Evolutionary conservation across 2,329 filamentous ascomycete genomes (phyloP).

Genomic region (Emericellopsis atlantica): DNA sequence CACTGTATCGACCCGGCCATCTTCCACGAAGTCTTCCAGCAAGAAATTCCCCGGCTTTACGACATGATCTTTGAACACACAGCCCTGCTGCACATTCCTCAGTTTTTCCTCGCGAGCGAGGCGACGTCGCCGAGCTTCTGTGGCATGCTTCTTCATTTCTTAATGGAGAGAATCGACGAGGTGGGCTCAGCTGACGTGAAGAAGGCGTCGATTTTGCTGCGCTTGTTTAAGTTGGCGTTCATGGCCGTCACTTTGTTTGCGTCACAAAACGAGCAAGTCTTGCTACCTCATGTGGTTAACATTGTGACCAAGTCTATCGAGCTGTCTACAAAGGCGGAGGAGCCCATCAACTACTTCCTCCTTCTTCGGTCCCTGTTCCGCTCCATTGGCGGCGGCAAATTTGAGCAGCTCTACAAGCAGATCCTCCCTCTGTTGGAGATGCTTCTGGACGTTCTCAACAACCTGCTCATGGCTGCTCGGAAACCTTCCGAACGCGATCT

Average conservation of each 20-base stretch:
- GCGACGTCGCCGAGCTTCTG: constrained; percentile 96
- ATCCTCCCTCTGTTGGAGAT: constrained; percentile 94
- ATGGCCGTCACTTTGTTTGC: constrained; percentile 98
- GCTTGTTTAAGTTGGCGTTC: constrained; percentile 95
- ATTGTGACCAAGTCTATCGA: constrained; percentile 97
- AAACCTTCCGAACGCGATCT: constrained; percentile 87
- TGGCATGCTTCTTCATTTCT: constrained; percentile 91
- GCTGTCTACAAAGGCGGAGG: constrained; percentile 85
- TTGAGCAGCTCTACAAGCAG: constrained; percentile 96
- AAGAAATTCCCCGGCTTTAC: constrained; percentile 92
- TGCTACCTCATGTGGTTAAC: constrained; percentile 90
- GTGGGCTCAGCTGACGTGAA: constrained; percentile 86
- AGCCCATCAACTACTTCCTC: constrained; percentile 98
- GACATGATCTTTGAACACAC: constrained; percentile 97
- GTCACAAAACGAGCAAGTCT: constrained; percentile 84
- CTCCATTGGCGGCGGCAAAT: constrained; percentile 93
- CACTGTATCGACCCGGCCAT: constrained; percentile 97
- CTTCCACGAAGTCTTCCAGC: constrained; percentile 96
- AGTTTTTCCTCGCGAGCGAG: constrained; percentile 98
- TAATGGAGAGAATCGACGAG: constrained; percentile 94
- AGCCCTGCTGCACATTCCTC: constrained; percentile 83
- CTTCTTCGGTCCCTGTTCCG: constrained; percentile 84
- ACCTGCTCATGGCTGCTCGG: constrained; percentile 76
- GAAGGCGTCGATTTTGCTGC: constrained; percentile 82
- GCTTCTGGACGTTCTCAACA: constrained; percentile 94